Conservation (phyloP, 2,329 filamentous ascomycete species). For the Exophiala aquamarina region DNA sequence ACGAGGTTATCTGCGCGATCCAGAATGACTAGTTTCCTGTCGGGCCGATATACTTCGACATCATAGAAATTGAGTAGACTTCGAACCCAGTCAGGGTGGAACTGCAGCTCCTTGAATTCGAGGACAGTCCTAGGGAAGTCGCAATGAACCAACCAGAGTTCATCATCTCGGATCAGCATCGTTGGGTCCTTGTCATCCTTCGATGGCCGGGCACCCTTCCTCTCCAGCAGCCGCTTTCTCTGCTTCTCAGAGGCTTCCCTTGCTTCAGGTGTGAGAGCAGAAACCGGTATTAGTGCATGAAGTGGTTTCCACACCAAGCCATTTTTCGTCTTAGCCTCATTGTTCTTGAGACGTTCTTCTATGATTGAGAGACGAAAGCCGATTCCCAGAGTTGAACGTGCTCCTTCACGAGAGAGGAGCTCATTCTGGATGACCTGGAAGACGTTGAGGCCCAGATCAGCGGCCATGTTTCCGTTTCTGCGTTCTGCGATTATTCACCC, state of each 20-base stretch:
- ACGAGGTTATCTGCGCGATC: slow-evolving; percentile 9
- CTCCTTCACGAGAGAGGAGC: slow-evolving; percentile 21
- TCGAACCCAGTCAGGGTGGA: slow-evolving; percentile 22
- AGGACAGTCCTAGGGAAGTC: slow-evolving; percentile 21
- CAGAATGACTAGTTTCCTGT: slow-evolving; percentile 17
- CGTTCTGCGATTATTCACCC: too few species aligned
- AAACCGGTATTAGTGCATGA: slow-evolving; percentile 16
- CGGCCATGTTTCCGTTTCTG: too few species aligned
- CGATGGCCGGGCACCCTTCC: slow-evolving; percentile 9
- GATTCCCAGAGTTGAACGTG: slow-evolving; percentile 18
- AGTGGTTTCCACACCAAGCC: slow-evolving; percentile 18
- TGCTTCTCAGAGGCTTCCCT: slow-evolving; percentile 12
- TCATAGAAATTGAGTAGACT: slow-evolving; percentile 21
- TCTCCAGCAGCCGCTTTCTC: slow-evolving; percentile 15
- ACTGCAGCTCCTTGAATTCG: slow-evolving; percentile 24
- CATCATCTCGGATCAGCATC: slow-evolving; percentile 21
- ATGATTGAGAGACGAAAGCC: slow-evolving; percentile 21
- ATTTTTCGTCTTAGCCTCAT: slow-evolving; percentile 17
- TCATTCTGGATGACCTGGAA: slow-evolving; percentile 29
- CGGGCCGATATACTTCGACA: slow-evolving; percentile 19
- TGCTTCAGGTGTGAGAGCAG: slow-evolving; percentile 17
- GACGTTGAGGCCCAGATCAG: slow-evolving; percentile 26
- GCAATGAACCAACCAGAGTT: slow-evolving; percentile 18
- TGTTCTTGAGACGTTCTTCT: slow-evolving; percentile 20
- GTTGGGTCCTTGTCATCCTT: slow-evolving; percentile 24